Base-by-base conservation (phyloP, 345 rosid species). In the Hibiscus syriacus region DNA sequence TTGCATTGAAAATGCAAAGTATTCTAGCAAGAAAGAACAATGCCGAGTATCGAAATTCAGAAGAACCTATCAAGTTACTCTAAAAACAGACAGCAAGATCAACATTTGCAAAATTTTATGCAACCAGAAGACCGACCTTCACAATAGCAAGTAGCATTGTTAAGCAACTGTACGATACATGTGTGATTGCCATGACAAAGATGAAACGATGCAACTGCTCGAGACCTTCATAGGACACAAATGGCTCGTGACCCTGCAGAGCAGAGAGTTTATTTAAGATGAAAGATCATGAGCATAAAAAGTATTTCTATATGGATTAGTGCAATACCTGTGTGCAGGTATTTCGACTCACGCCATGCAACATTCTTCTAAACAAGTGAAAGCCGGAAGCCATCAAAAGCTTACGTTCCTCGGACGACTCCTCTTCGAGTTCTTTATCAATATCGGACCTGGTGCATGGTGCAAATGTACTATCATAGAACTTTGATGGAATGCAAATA, bases 181-280 rank as follows among this genome's bases (percentile, higher is more conserved):
- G 99, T 20, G 99, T 94, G 77, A 94, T 72, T 16, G 99, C 97
- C 99, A 94, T 94, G 80, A 94, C 86, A 75, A 90, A 94, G 73
- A 94, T 94, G 89, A 94, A 94, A 32, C 97, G 96, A 72, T 94
- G 97, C 85, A 94, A 71, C 73, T 91, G 99, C 76, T 94, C 99
- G 4, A 90, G 81, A 73, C 92, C 97, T 79, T 94, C 83, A 74
- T 86, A 89, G 53, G 99, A 94, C 70, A 94, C 91, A 83, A 94
- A 90, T 9, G 94, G 97, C 76, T 94, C 99, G 46, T 84, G 62
- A 56, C 91, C 99, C 99, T 93, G 84, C 59, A 52, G 62, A 71
- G 36, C 29, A 72, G 19, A 57, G 49, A 49, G 66, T n/a, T 68
- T 16, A 13, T 46, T 76, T 22, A 57, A 41, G 8, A 54, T 36